Base-by-base conservation (phyloP, 192 early-diverging fungal species). In the Borealophlyctis nickersoniae region DNA sequence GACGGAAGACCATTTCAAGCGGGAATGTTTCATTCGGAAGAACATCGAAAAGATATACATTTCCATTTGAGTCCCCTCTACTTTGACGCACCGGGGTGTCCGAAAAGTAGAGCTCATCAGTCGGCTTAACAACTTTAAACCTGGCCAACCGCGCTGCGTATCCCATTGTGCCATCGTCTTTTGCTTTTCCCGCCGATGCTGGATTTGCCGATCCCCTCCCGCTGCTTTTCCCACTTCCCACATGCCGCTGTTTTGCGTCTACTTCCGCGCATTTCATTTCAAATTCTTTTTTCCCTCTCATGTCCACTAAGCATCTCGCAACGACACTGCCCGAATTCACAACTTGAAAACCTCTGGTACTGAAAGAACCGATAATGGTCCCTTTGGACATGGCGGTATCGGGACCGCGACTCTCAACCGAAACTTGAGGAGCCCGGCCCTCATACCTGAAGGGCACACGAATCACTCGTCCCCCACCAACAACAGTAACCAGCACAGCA, bases 401-500 rank as follows among this genome's bases (percentile, higher is more conserved):
- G 22, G 29, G 54, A 23, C 33, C 45, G 7, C 36, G 50, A 19
- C 45, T 36, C 3, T 59, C 50, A 27, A 82, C 27, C 1, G 50
- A 28, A 29, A 82, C 60, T 2, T 63, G 54, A 2, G 75, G 69
- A 30, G 32, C 32, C 26, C 66, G 0, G 28, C 69, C 67, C 58
- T 82, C 80, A 59, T 75, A 82, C 59, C 67, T 60, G 67, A 79
- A 60, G 16, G 80, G 80, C 0, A 82, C 65, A 28, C 66, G 67
- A 28, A 74, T 48, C 14, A 57, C 53, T 24, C 60, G 66, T 16
- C 69, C 71, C 3, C 73, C 70, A 1, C 80, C 77, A 45, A 82
- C 59, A 0, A 73, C 66, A 19, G 36, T 64, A 27, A 81, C 60
- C 22, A 72, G 36, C 4, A 76, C 35, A 30, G 36, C 51, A 33